These are phyloP conservation scores for Lachancea fermentati DNA, from an alignment of 805 yeast genomes.

Conservation along the genomic window DNA sequence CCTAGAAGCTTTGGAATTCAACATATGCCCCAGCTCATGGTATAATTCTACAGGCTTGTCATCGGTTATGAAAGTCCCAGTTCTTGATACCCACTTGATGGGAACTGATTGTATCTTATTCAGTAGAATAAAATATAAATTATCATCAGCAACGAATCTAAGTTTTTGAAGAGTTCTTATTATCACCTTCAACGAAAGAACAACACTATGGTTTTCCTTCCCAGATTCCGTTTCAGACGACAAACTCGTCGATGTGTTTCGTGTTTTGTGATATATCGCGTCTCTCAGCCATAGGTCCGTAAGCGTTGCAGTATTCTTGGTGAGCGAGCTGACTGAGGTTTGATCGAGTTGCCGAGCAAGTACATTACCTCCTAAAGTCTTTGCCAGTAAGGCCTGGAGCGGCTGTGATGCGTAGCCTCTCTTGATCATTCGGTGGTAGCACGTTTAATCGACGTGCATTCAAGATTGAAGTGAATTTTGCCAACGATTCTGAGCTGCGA, in stretches of 20 bases:
- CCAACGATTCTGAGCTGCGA: too few relatives aligned
- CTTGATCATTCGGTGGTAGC: neutral
- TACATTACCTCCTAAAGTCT: conserved; percentile 4
- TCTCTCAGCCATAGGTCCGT: conserved; percentile 21
- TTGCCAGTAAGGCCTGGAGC: conserved; percentile 4
- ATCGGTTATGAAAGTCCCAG: conserved; percentile 4
- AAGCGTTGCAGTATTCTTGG: neutral
- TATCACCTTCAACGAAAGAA: conserved; percentile 14
- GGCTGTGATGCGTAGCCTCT: neutral
- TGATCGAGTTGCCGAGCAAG: conserved; percentile 1
- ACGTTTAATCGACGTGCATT: too few relatives aligned
- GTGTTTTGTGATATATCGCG: conserved; percentile 9
- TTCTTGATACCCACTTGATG: conserved; percentile 22
- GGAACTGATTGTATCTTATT: conserved; percentile 18
- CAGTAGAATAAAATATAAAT: conserved; percentile 20
- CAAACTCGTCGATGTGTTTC: neutral
- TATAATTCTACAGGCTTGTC: conserved; percentile 23
- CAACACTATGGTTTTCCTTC: neutral
- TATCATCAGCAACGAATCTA: conserved; percentile 14
- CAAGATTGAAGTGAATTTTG: too few relatives aligned
- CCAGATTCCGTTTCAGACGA: neutral
- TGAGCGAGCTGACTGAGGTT: neutral
- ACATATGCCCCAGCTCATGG: conserved; percentile 24
- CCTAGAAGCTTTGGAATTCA: conserved; percentile 4
- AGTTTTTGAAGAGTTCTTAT: conserved; percentile 21